These are phyloP conservation scores for Tricholoma sp. DNA, from an alignment of 768 basidiomycete genomes.

Conservation along the genomic window DNA sequence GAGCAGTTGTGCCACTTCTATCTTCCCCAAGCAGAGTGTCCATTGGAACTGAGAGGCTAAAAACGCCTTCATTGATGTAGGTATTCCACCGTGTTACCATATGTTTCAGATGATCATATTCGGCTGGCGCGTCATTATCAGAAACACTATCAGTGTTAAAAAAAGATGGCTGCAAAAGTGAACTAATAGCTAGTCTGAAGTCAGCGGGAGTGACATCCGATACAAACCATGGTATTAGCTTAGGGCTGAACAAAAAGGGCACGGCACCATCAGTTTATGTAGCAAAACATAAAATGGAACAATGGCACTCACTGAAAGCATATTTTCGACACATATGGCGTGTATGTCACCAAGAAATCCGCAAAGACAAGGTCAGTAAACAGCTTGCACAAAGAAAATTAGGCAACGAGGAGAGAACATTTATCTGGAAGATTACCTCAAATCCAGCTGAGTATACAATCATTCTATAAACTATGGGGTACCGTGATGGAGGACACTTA, in stretches of 20 bases:
- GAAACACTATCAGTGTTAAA: conserved; percentile 32
- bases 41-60: conserved; percentile 64
- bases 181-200: conserved; percentile 55
- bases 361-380: conserved; percentile 93
- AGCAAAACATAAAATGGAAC: not conserved
- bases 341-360: conserved; percentile 87
- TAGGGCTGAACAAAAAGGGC: conserved; percentile 58
- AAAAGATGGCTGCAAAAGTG: conserved; percentile 62
- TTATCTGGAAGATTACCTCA: conserved; percentile 47
- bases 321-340: conserved; percentile 75
- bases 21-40: conserved; percentile 51
- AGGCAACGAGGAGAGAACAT: not conserved
- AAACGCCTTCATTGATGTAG: conserved; percentile 67
- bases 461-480: not conserved
- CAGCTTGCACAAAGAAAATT: conserved; percentile 41
- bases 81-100: conserved; percentile 70
- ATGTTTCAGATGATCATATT: conserved; percentile 38
- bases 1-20: conserved; percentile 13
- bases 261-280: not conserved
- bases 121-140: conserved; percentile 9
- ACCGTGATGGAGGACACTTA: conserved; percentile 24
- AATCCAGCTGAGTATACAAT: conserved; percentile 64
- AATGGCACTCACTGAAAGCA: conserved; percentile 76
- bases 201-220: conserved; percentile 90
- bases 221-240: conserved; percentile 96